Base-by-base conservation (phyloP, 129 eudicot genomes). In the Apium graveolens region DNA sequence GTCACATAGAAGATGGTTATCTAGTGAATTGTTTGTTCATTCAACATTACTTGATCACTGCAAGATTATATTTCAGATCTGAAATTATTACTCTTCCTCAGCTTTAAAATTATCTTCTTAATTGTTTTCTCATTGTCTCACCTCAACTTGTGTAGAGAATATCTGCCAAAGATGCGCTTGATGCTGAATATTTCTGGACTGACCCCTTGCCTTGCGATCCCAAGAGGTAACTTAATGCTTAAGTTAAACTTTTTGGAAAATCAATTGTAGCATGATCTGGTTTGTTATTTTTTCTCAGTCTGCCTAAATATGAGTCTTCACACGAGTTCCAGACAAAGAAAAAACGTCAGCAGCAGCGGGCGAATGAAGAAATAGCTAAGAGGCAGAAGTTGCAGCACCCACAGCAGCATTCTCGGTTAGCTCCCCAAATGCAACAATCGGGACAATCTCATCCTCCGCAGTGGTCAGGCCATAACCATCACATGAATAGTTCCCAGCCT, bases 201-300 rank as follows among this genome's bases (percentile, higher is more conserved):
- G 97, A 95, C 43, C 98, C 98, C 34, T 78, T 95, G 79, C 97
- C 98, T 65, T 95, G 98, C 69, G 98, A 95, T 86, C 98, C 97
- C 17, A 89, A 86, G 84, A 89, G 92, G 98, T 93, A 82, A n/a
- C 63, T 43, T 74, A 35, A 76, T 45, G 29, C 78, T 65, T 65
- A 27, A 43, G 62, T 44, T 24, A 8, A 73, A 34, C 43, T 32
- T 31, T 69, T 18, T 16, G 35, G 10, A 9, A 35, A 18, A 31
- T 31, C 74, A 16, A 44, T 16, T 35, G 44, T 69, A n/a, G 57
- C 72, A 65, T 65, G 57, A 73, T 35, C 45, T 81, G 21, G 11
- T 20, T 39, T 18, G 24, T 73, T 42, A 31, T 43, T 57, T 57
- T 38, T 49, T 82, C 44, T 10, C 89, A 93, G 97, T 84, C 87